A percentile compares a stretch with the other conserved stretches of the same genome.
These are phyloP conservation scores for Kodamaea anthophila DNA, from an alignment of 1,139 yeast species.

Conservation along the genomic window DNA sequence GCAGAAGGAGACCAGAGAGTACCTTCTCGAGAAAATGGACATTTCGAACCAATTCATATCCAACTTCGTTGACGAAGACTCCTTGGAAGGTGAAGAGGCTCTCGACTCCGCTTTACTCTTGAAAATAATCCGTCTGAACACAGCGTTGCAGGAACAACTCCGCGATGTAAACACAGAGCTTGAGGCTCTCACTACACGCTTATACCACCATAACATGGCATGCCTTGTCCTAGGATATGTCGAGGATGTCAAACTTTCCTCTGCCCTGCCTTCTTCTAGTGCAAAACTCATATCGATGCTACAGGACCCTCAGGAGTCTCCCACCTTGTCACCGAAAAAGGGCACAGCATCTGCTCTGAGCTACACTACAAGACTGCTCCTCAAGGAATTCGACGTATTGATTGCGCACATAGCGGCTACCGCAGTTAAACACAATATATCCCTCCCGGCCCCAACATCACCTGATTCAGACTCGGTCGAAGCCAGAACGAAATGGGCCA, in stretches of 20 bases:
- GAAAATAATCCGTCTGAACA: constrained; percentile 31
- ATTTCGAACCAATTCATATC: constrained; percentile 33
- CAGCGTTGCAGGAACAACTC: constrained; percentile 29
- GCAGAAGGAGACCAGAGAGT: constrained; percentile 27
- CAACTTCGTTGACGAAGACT: constrained; percentile 17
- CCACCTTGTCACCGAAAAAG: constrained; percentile 9
- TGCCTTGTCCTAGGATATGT: constrained; percentile 42
- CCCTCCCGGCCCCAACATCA: constrained; percentile 41
- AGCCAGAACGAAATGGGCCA: constrained; percentile 46
- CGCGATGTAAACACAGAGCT: constrained; percentile 25
- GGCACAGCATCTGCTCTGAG: constrained; percentile 5
- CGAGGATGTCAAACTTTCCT: constrained; percentile 33
- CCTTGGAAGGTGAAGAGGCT: constrained; percentile 12
- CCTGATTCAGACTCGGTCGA: constrained; percentile 22
- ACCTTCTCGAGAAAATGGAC: constrained; percentile 26
- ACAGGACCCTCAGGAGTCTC: constrained; percentile 2
- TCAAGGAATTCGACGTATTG: constrained; percentile 35
- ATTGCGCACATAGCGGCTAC: constrained; percentile 48
- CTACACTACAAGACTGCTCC: constrained; percentile 8
- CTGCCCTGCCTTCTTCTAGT: constrained; percentile 1
- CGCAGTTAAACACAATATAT: constrained; percentile 46
- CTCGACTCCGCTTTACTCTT: constrained; percentile 20
- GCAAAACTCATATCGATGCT: constrained; percentile 1
- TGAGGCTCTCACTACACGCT: constrained; percentile 21
- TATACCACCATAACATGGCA: constrained; percentile 38